These are phyloP conservation scores for Ramichloridium luteum DNA, from an alignment of 2,329 filamentous ascomycete genomes.

Conservation along the genomic window DNA sequence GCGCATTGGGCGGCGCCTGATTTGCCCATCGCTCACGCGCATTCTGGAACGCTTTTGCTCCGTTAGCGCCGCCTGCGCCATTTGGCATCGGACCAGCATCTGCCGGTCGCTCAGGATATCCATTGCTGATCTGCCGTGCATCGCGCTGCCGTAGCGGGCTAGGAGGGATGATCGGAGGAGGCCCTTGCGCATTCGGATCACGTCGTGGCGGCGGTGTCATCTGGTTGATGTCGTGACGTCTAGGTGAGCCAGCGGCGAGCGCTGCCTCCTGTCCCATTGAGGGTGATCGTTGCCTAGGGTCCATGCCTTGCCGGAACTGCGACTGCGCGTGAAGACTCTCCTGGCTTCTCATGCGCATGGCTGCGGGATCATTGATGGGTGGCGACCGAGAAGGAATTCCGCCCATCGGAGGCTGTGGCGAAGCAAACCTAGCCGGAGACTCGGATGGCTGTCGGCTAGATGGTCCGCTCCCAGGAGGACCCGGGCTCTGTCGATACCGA, in stretches of 20 bases:
- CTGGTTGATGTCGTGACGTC: no score
- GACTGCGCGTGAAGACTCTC: not conserved
- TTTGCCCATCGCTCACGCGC: conserved; percentile 18
- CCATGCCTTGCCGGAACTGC: not conserved
- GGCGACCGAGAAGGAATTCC: conserved; percentile 11
- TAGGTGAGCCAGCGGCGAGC: no score
- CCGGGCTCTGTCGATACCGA: conserved; percentile 20
- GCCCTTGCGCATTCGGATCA: conserved; percentile 4
- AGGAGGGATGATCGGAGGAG: conserved; percentile 7
- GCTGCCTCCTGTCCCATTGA: no score
- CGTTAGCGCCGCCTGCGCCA: no score
- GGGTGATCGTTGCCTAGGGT: no score
- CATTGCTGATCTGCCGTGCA: conserved; percentile 4
- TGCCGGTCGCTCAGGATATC: no score
- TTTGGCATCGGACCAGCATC: no score
- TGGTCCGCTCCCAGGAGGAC: conserved; percentile 15
- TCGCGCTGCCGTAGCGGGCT: conserved; percentile 6
- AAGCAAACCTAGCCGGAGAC: conserved; percentile 12
- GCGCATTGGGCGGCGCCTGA: no score
- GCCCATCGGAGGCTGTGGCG: conserved; percentile 2
- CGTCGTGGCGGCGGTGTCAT: not conserved
- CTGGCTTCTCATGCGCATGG: not conserved
- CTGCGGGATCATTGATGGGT: not conserved
- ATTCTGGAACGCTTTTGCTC: conserved; percentile 15
- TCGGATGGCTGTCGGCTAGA: conserved; percentile 12